Conservation (phyloP, 78 protist species). For the Monosiga brevicollis region DNA sequence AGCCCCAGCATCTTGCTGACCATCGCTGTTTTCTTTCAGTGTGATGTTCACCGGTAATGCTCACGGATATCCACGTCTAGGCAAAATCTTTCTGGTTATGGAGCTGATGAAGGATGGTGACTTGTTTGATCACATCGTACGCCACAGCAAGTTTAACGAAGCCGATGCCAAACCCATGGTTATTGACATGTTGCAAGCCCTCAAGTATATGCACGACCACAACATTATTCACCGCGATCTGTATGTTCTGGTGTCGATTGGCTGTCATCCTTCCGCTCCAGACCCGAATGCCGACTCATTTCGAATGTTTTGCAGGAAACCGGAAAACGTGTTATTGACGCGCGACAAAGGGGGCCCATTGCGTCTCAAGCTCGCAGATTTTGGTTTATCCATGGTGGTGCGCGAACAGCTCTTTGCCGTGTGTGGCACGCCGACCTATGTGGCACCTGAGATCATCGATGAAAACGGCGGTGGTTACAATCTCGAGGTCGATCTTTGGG, state of each 20-base stretch:
- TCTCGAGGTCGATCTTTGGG: conserved; percentile 65
- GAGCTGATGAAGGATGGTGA: conserved; percentile 38
- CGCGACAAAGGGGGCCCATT: neutral
- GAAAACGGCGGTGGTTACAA: conserved; percentile 23
- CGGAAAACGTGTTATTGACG: conserved; percentile 38
- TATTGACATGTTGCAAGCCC: conserved; percentile 19
- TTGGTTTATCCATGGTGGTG: conserved; percentile 41
- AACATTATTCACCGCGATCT: conserved; percentile 63
- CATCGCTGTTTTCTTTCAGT: too few relatives aligned
- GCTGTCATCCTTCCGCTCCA: too few relatives aligned
- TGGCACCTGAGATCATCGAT: conserved; percentile 53
- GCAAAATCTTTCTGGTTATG: neutral
- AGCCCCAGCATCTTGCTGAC: too few relatives aligned
- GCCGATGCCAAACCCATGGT: conserved; percentile 19
- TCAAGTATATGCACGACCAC: conserved; percentile 34
- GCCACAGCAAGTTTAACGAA: conserved; percentile 28
- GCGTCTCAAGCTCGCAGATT: conserved; percentile 29
- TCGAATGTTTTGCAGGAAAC: too few relatives aligned
- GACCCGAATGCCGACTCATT: too few relatives aligned
- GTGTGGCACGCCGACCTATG: conserved; percentile 24
- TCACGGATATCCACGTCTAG: too few relatives aligned
- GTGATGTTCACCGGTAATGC: too few relatives aligned
- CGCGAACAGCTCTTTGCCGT: neutral
- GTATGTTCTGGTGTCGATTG: too few relatives aligned
- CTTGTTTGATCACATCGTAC: conserved; percentile 49